These are phyloP conservation scores for Solanum arcanum DNA, from an alignment of 257 asterid species.

Conservation along the genomic window DNA sequence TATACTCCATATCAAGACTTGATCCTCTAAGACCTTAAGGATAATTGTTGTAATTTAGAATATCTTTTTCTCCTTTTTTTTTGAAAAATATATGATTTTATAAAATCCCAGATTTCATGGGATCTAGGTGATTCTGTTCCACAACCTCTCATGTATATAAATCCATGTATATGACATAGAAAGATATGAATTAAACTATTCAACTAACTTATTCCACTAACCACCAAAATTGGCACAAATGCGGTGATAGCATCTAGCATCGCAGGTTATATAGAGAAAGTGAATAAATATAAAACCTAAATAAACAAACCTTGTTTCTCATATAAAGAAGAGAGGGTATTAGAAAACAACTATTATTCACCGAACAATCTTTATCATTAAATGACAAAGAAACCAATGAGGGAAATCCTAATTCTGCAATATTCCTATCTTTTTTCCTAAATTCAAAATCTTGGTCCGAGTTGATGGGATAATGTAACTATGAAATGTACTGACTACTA, in stretches of 20 bases:
- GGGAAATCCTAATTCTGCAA: not conserved
- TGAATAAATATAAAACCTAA: not conserved
- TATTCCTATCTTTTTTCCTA: not conserved
- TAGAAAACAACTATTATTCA: not conserved
- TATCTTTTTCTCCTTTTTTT: no score
- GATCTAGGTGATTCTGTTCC: no score
- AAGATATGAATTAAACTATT: no score
- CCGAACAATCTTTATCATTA: not conserved
- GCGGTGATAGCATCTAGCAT: not conserved
- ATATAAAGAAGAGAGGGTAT: not conserved
- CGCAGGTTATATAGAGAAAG: not conserved
- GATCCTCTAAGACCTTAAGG: no score
- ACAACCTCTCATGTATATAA: no score
- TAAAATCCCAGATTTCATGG: no score
- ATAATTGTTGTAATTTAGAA: no score
- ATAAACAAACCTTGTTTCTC: not conserved
- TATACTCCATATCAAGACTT: no score
- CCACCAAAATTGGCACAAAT: not conserved
- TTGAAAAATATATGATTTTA: no score
- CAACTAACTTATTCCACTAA: no score
- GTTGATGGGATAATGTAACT: not conserved
- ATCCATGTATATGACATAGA: no score
- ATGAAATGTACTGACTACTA: not conserved
- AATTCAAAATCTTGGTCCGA: not conserved
- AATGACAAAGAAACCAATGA: not conserved